Base-by-base conservation (phyloP, 2,329 filamentous ascomycete species). In the Aureobasidium uvarum region DNA sequence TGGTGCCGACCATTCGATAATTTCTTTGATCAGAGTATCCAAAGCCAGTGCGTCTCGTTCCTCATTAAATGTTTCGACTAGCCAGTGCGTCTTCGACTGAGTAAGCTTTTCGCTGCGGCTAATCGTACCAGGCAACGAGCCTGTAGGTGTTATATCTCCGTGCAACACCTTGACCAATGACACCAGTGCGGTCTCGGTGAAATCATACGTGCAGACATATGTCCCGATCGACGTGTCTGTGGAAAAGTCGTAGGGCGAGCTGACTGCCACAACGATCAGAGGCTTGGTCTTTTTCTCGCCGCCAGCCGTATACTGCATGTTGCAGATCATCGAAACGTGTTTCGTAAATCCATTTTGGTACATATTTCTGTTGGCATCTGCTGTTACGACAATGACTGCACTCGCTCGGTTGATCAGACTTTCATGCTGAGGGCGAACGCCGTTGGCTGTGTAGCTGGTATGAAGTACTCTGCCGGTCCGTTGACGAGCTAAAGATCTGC, bases 261-360 rank as follows among this genome's bases (percentile, higher is more conserved):
- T 96, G 70, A 96, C 93, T 0, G 94, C 90, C 8, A 97, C 89
- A 3, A 97, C 94, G 28, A 97, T 88, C 43, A 97, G 79, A 0
- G 93, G 91, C 77, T 96, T 97, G 75, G 95, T 83, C 11, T 81
- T 78, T 66, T 79, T 91, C 73, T 92, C 90, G 1, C 90, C 90
- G 16, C 85, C 85, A 7, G 88, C 86, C 7, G 87, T 86, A 68
- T 80, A 82, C 66, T 92, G 84, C 85, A 92, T 89, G 25, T 90
- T 91, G 77, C 93, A 97, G 78, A 97, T 94, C 89, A 96, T 95
- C 14, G 93, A 89, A 10, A 97, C 91, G 70, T 98, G 94, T 75
- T 97, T 98, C 1, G 94, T 94, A 74, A 98, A 98, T 0, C 92
- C 92, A 59, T 92, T 87, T 75, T 98, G 94, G 73, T 97, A 98